phyloP scores from a whole-genome alignment of 2,329 filamentous ascomycete species.

The Sclerotinia sclerotiorum region DNA sequence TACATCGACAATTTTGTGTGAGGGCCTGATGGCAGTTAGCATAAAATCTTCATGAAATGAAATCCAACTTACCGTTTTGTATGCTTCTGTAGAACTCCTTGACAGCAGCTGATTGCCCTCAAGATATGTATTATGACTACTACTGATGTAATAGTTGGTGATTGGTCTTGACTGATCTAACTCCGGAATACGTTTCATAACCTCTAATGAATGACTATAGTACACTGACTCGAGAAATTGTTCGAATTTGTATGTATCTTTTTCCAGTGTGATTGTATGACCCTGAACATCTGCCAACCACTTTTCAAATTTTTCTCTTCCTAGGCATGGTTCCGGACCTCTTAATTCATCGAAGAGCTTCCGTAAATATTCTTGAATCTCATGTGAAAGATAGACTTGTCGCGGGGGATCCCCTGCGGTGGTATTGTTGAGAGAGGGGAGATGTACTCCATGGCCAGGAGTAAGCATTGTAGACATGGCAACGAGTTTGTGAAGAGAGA shows the following conservation, averaged over 20 bases:
- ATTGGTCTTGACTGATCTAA: slow-evolving; percentile 40
- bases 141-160: slow-evolving; percentile 85
- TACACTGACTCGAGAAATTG: slow-evolving; percentile 39
- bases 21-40: slow-evolving; percentile 56
- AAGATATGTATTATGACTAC: slow-evolving; percentile 92
- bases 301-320: slow-evolving; percentile 45
- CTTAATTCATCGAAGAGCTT: slow-evolving; percentile 50
- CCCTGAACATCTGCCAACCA: slow-evolving; percentile 55
- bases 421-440: slow-evolving; percentile 25
- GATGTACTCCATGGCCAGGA: slow-evolving; percentile 33
- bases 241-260: slow-evolving; percentile 39
- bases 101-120: slow-evolving; percentile 83
- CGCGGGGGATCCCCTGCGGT: slow-evolving; percentile 28
- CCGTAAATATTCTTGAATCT: slow-evolving; percentile 51
- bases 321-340: slow-evolving; percentile 40
- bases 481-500: slow-evolving; percentile 41
- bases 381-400: slow-evolving; percentile 47
- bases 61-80: slow-evolving; percentile 62
- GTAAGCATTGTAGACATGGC: slow-evolving; percentile 40
- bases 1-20: slow-evolving; percentile 76
- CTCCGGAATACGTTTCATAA: slow-evolving; percentile 29
- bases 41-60: neutral
- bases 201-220: slow-evolving; percentile 37
- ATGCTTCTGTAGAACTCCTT: slow-evolving; percentile 70
- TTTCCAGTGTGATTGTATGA: slow-evolving; percentile 31